These are phyloP conservation scores for Catenaria anguillulae DNA, from an alignment of 371 early-diverging fungal genomes.

Conservation along the genomic window DNA sequence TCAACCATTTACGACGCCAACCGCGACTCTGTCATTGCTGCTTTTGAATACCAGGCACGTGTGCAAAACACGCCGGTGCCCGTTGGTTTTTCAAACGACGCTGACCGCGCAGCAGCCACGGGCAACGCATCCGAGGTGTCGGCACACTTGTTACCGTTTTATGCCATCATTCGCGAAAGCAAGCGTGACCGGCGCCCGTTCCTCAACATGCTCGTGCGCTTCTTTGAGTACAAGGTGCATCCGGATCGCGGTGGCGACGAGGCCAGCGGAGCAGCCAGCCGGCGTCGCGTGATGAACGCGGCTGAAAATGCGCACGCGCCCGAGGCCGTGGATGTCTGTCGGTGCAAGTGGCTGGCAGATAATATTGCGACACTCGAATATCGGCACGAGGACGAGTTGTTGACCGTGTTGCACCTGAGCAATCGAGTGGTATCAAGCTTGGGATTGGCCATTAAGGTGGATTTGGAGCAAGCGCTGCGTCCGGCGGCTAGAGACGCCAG, in stretches of 20 bases:
- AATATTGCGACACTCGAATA: conserved; percentile 57
- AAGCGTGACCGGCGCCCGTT: conserved; percentile 55
- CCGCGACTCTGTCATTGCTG: conserved; percentile 48
- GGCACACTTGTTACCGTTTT: conserved; percentile 38
- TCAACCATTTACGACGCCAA: conserved; percentile 60
- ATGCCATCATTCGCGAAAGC: conserved; percentile 47
- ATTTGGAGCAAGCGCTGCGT: conserved; percentile 31
- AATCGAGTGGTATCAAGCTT: conserved; percentile 50
- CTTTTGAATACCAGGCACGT: conserved; percentile 52
- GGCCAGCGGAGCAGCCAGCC: too few relatives aligned
- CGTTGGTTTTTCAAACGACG: background rate
- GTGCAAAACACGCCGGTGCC: conserved; percentile 15
- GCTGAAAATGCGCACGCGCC: too few relatives aligned
- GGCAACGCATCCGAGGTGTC: background rate
- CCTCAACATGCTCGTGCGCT: conserved; percentile 43
- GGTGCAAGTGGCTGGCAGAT: conserved; percentile 55
- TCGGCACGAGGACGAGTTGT: conserved; percentile 59
- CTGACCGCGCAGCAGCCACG: background rate
- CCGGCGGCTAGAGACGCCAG: conserved; percentile 9
- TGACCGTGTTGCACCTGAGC: conserved; percentile 47
- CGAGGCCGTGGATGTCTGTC: background rate
- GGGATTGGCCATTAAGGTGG: conserved; percentile 28
- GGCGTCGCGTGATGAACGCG: too few relatives aligned
- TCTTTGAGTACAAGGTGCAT: conserved; percentile 41
- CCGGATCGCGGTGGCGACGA: too few relatives aligned